phyloP scores from a whole-genome alignment of 305 asterid genomes.

The Fraxinus ornus region DNA sequence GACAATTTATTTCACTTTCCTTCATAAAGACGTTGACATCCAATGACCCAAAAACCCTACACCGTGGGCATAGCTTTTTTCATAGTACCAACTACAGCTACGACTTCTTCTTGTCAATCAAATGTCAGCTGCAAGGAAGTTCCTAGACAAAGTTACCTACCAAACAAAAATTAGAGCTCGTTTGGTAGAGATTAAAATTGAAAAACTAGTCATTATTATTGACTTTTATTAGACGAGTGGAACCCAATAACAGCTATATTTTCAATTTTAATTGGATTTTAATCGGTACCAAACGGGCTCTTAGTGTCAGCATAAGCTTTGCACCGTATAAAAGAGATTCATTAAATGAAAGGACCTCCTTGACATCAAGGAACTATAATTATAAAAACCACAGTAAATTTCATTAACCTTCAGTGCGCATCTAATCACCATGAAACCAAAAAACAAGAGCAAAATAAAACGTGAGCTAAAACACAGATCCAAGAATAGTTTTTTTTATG shows the following conservation, averaged over 20 bases:
- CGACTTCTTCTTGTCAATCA: conserved; percentile 25
- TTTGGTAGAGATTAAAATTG: too few relatives aligned
- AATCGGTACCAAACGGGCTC: too few relatives aligned
- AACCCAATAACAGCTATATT: too few relatives aligned
- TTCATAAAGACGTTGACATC: background rate
- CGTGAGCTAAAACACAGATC: background rate
- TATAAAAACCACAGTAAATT: background rate
- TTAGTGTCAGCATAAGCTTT: background rate
- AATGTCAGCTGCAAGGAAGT: conserved; percentile 72
- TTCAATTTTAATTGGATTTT: too few relatives aligned
- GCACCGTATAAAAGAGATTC: background rate
- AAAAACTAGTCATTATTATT: too few relatives aligned
- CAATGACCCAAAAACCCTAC: background rate
- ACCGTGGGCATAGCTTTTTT: background rate
- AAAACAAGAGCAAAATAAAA: background rate
- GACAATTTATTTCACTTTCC: background rate
- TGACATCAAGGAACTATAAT: background rate
- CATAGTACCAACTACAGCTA: background rate
- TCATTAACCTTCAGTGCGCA: background rate
- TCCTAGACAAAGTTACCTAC: conserved; percentile 63
- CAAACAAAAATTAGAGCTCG: conserved; percentile 11
- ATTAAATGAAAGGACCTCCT: background rate
- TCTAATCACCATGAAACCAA: background rate
- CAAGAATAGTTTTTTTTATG: background rate
- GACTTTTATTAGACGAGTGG: too few relatives aligned